Base-by-base conservation (phyloP, 768 basidiomycete species). In the Phaffia australis region DNA sequence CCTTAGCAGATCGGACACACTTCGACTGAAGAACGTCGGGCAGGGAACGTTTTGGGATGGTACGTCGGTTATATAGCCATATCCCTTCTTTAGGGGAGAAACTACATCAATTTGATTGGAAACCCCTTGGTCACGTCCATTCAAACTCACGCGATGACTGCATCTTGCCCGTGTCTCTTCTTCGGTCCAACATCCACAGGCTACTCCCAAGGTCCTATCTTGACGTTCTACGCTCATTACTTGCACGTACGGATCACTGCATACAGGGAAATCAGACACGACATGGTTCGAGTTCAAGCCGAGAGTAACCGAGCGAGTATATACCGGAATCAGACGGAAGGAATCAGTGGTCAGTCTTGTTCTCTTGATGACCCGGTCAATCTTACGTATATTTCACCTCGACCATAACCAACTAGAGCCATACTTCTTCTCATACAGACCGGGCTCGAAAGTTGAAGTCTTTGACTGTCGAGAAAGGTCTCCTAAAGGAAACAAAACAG, bases 391-490 rank as follows among this genome's bases (percentile, higher is more conserved):
- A 21, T 21, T 27, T 18, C n/a, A 7, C 51, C 18, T 5, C 8
- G 51, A 18, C 5, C 4, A 52, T 23, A 29, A 32, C 46, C 19
- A 47, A 23, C 18, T 48, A 7, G 42, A 23, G 0, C 15, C 32
- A 32, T 46, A 32, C 19, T 19, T 29, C 18, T 16, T 15, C 9
- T 18, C 9, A 4, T 14, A 15, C 59, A 77, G 76, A 73, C 21
- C 75, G 75, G 71, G 73, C 76, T 11, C 72, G 90, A 71, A 92
- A 95, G 73, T 77, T 99, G 71, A 81, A 93, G 68, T 81, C 85
- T 32, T 86, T 99, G 84, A 87, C 89, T 0, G 94, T 98, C 27
- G 95, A 99, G 76, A 97, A 97, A 75, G 95, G 95, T 3, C 76
- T 98, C 54, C 76, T 99, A 58, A 81, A 92, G 68, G 95, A 99